These are phyloP conservation scores for Sideroxylon spinosum DNA, from an alignment of 179 eudicot species.

Conservation along the genomic window DNA sequence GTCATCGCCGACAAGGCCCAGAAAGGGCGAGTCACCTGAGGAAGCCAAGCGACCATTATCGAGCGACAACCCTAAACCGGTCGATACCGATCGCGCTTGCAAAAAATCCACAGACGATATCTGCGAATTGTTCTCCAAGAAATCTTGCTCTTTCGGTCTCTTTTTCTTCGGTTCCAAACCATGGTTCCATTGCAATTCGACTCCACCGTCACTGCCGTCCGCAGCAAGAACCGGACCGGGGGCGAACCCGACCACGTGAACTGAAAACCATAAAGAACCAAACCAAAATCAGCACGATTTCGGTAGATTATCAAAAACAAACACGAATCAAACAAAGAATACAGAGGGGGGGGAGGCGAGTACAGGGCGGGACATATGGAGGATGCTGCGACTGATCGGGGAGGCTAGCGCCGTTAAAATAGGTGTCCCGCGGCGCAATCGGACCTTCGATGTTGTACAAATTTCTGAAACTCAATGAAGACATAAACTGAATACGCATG, in stretches of 20 bases:
- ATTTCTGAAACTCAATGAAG: slow-evolving; percentile 27
- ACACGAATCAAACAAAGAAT: not conserved
- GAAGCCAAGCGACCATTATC: slow-evolving; percentile 47
- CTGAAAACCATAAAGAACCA: slow-evolving; percentile 23
- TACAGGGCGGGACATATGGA: slow-evolving; percentile 59
- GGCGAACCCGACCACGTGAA: slow-evolving; percentile 51
- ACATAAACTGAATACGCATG: not conserved
- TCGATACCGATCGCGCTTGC: slow-evolving; percentile 55
- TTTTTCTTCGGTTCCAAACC: slow-evolving; percentile 35
- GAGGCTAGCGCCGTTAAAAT: slow-evolving; percentile 27
- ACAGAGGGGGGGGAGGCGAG: not conserved
- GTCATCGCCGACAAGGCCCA: slow-evolving; percentile 42
- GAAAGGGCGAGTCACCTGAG: slow-evolving; percentile 43
- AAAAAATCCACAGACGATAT: slow-evolving; percentile 48
- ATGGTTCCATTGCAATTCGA: slow-evolving; percentile 39
- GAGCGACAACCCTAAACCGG: slow-evolving; percentile 50
- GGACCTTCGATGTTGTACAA: slow-evolving; percentile 35
- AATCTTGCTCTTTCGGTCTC: slow-evolving; percentile 49
- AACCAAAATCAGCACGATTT: not conserved
- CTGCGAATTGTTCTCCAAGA: slow-evolving; percentile 54
- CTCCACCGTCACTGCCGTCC: slow-evolving; percentile 28
- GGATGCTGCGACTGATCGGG: slow-evolving; percentile 50
- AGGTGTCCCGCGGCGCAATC: slow-evolving; percentile 38
- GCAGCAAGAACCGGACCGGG: slow-evolving; percentile 31
- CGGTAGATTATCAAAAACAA: not conserved